A percentile compares a stretch with the other conserved stretches of the same genome.
phyloP scores from a whole-genome alignment of 2,329 filamentous ascomycete species.

The Aspergillus transmontanensis region DNA sequence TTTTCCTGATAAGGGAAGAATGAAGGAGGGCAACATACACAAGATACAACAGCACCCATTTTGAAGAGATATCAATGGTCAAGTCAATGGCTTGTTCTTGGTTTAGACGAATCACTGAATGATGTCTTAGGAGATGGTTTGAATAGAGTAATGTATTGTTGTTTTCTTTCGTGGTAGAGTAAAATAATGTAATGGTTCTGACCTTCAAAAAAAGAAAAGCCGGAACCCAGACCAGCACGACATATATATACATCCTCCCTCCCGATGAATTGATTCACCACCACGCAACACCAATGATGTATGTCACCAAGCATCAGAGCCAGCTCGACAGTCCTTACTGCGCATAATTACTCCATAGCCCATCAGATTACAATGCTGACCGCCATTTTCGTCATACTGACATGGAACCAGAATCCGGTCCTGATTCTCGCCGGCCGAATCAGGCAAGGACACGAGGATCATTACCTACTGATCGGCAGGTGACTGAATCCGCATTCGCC shows the following conservation, averaged over 20 bases:
- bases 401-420: not conserved
- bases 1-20: conserved; percentile 16
- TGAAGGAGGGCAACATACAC: conserved; percentile 60
- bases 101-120: not conserved
- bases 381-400: conserved; percentile 1
- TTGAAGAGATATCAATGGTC: conserved; percentile 36
- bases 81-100: not conserved
- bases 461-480: not conserved
- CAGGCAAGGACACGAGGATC: not conserved
- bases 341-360: not conserved
- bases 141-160: not conserved
- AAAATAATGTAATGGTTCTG: not conserved
- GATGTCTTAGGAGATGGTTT: not conserved
- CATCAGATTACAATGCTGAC: not conserved
- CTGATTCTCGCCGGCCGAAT: not conserved
- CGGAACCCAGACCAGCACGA: not conserved
- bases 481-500: not conserved
- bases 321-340: not conserved
- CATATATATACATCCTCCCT: not conserved
- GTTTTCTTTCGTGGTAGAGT: not conserved
- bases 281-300: conserved; percentile 4
- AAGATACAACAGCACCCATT: conserved; percentile 84
- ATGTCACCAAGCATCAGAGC: not conserved
- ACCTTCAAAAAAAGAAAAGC: not conserved
- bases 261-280: not conserved